Conservation (phyloP, 768 basidiomycete species). For the Stropharia rugosoannulata region DNA sequence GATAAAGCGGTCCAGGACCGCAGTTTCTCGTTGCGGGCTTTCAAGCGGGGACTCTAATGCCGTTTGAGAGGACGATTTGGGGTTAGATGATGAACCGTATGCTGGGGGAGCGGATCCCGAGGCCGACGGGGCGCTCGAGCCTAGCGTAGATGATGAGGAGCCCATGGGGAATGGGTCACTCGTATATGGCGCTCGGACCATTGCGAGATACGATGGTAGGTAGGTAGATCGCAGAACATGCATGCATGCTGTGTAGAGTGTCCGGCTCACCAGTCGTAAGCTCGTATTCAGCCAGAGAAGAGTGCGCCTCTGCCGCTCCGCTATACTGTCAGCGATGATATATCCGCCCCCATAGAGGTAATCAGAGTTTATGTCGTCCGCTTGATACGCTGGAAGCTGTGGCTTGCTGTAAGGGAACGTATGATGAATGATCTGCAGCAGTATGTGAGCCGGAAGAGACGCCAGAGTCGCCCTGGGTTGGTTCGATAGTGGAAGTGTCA, state of each 20-base stretch:
- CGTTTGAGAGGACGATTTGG: slow-evolving; percentile 17
- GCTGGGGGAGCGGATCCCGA: slow-evolving; percentile 17
- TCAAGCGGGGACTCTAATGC: slow-evolving; percentile 35
- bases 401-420: slow-evolving; percentile 47
- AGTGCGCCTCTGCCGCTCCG: slow-evolving; percentile 60
- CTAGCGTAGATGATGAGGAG: slow-evolving; percentile 18
- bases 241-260: slow-evolving; percentile 80
- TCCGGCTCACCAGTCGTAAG: slow-evolving; percentile 63
- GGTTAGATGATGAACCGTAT: slow-evolving; percentile 19
- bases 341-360: not conserved
- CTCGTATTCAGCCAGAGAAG: slow-evolving; percentile 68
- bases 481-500: not conserved
- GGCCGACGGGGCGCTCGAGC: slow-evolving; percentile 13
- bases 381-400: slow-evolving; percentile 12
- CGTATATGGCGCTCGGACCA: slow-evolving; percentile 67
- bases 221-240: slow-evolving; percentile 78
- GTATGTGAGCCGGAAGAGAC: slow-evolving; percentile 39
- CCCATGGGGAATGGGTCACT: slow-evolving; percentile 74
- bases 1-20: slow-evolving; percentile 76
- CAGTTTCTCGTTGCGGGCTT: slow-evolving; percentile 69
- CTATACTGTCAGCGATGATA: not conserved
- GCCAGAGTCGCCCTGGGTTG: slow-evolving; percentile 2
- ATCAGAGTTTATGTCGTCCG: not conserved
- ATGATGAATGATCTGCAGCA: slow-evolving; percentile 67
- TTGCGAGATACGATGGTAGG: slow-evolving; percentile 59